Evolutionary conservation across 176 grass and related monocot species (phyloP).

Genomic region (Paspalum notatum): DNA sequence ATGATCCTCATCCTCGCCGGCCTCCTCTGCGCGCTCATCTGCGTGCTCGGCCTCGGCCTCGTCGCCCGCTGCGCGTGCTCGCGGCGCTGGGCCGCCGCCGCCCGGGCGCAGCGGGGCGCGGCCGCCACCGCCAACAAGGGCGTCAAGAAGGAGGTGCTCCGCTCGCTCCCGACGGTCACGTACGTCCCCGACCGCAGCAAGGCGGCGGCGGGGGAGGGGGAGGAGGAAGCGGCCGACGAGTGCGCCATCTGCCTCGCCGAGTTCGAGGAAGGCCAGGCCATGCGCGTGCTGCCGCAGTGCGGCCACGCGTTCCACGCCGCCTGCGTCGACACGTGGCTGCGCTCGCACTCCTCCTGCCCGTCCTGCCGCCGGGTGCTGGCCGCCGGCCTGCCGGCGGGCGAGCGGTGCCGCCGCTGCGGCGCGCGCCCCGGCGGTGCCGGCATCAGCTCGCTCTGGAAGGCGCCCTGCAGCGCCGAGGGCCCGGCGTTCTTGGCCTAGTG

Average conservation of each 20-base stretch:
- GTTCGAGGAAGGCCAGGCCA: constrained; percentile 61
- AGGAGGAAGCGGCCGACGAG: constrained; percentile 38
- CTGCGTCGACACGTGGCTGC: constrained; percentile 78
- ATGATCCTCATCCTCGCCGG: constrained; percentile 63
- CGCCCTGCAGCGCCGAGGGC: constrained; percentile 33
- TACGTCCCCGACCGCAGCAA: constrained; percentile 40
- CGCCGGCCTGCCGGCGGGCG: constrained; percentile 37
- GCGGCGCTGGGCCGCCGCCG: constrained; percentile 20
- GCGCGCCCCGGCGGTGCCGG: constrained; percentile 20
- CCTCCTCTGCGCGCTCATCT: constrained; percentile 62
- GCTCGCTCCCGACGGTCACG: constrained; percentile 45
- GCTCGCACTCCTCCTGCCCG: constrained; percentile 69
- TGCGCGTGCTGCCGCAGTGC: constrained; percentile 76
- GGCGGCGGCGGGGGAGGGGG: neutral
- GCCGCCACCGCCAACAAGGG: constrained; percentile 38
- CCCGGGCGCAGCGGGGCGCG: neutral
- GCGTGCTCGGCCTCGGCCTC: constrained; percentile 68
- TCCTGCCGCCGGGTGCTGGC: constrained; percentile 68
- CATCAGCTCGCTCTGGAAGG: constrained; percentile 43
- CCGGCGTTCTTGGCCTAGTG: constrained; percentile 48
- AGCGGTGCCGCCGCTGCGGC: constrained; percentile 50
- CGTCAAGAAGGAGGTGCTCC: constrained; percentile 67
- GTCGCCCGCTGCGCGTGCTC: constrained; percentile 64
- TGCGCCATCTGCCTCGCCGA: constrained; percentile 78
- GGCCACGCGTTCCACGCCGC: constrained; percentile 64